phyloP scores from a whole-genome alignment of 495 filamentous ascomycete species.

The Talaromyces liani region DNA sequence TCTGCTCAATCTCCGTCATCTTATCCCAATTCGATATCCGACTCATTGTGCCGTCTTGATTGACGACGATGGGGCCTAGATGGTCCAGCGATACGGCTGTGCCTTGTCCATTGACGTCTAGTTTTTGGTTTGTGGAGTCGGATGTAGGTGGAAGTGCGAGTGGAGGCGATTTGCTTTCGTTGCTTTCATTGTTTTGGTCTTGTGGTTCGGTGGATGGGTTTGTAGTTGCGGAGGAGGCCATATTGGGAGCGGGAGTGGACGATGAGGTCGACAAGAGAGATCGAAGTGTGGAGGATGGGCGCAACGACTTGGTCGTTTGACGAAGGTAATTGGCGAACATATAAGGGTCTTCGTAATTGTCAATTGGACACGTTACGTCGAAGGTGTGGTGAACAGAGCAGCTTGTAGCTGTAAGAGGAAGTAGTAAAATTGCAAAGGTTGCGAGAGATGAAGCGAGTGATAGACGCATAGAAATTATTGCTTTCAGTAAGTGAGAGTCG shows the following conservation, averaged over 20 bases:
- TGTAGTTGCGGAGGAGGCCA: background rate
- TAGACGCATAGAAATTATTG: background rate
- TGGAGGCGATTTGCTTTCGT: background rate
- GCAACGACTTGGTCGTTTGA: constrained; percentile 1
- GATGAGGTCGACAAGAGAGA: background rate
- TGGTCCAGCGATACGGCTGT: constrained; percentile 46
- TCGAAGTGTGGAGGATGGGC: background rate
- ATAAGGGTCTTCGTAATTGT: background rate
- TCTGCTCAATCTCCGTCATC: constrained; percentile 55
- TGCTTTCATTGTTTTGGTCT: background rate
- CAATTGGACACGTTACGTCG: background rate
- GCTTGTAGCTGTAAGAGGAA: background rate
- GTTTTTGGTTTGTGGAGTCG: constrained; percentile 9
- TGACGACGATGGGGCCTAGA: constrained; percentile 62
- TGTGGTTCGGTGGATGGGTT: background rate
- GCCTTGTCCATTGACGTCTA: constrained; percentile 41
- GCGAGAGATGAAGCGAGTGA: background rate
- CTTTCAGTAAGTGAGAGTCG: background rate
- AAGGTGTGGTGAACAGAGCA: background rate
- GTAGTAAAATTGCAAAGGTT: background rate
- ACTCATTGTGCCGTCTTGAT: constrained; percentile 55
- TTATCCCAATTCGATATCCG: constrained; percentile 61
- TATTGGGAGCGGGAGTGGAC: background rate
- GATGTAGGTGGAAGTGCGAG: constrained; percentile 3
- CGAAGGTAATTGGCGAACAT: constrained; percentile 4